Base-by-base conservation (phyloP, 2,329 filamentous ascomycete species). In the Ceratocystis huliohia region DNA sequence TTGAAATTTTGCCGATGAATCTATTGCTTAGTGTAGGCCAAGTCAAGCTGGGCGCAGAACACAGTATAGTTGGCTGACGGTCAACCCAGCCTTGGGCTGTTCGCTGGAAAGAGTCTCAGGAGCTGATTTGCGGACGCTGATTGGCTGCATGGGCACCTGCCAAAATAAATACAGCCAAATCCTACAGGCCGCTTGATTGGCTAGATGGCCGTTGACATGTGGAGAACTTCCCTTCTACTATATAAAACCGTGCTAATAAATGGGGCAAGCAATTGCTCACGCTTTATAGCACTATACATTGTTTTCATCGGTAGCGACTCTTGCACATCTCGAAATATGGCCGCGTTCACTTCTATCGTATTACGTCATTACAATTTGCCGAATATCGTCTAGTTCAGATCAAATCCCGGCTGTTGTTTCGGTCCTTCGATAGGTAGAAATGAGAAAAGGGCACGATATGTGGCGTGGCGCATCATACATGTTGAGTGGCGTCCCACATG, bases 361-460 rank as follows among this genome's bases (percentile, higher is more conserved):
- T 1, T 46, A n/a, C n/a, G n/a, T 46, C 44, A n/a, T 46, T 46
- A n/a, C 6, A 33, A 33, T 7, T 33, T 33, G 6, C 7, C 1
- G 30, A 33, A 33, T 2, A 33, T 33, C 4, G 4, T 33, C 30
- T 33, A 33, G 30, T 33, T 33, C 30, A 33, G 7, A 33, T 33
- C 6, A 33, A 33, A 33, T 33, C 1, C 30, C 0, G 6, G 6
- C 6, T 33, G 30, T 33, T 7, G 5, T 33, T 33, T 33, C 30
- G 30, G 30, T 6, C 1, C 28, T 0, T 84, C 85, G 1, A 85
- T 80, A 30, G 88, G 73, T 20, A 79, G 79, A 72, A 88, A 84
- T 0, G 84, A 80, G 74, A 87, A 88, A 1, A 83, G 82, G 1
- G 85, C 79, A 70, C 85, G 81, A 85, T 85, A 25, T 25, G 1